phyloP scores from a whole-genome alignment of 371 early-diverging fungal genomes.

The Smittium culicis region DNA sequence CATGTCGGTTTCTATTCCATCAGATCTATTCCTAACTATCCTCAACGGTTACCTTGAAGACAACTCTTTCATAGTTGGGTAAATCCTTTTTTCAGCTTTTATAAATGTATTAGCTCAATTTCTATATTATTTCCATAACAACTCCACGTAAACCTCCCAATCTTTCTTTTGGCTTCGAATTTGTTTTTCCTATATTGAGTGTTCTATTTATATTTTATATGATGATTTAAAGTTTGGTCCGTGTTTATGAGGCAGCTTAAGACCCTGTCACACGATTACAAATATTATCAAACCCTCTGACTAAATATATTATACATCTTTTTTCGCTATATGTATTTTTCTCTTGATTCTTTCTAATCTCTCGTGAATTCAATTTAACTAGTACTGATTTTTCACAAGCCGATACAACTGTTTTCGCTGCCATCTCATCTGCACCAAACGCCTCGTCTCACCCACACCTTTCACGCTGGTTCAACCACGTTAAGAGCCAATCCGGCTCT shows the following conservation, averaged over 20 bases:
- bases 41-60: constrained; percentile 65
- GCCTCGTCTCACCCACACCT: constrained; percentile 69
- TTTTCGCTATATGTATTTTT: neutral
- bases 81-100: too few species aligned
- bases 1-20: constrained; percentile 30
- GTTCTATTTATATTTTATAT: constrained; percentile 13
- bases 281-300: constrained; percentile 20
- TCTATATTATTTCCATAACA: too few species aligned
- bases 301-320: neutral
- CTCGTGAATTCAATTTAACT: constrained; percentile 3
- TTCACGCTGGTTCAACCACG: constrained; percentile 91
- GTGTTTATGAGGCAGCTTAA: constrained; percentile 44
- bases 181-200: too few species aligned
- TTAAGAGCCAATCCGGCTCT: constrained; percentile 45
- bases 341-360: neutral
- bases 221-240: constrained; percentile 41
- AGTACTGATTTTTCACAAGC: constrained; percentile 63
- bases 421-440: constrained; percentile 55
- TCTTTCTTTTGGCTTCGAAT: too few species aligned
- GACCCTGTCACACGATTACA: constrained; percentile 34
- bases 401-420: constrained; percentile 74
- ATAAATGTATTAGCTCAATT: too few species aligned
- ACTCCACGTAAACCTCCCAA: too few species aligned
- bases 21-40: constrained; percentile 50
- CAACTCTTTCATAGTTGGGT: constrained; percentile 65